Percentiles rank a stretch among this genome's conserved stretches.
phyloP scores from a whole-genome alignment of 2,329 filamentous ascomycete genomes.

The Cladophialophora yegresii region DNA sequence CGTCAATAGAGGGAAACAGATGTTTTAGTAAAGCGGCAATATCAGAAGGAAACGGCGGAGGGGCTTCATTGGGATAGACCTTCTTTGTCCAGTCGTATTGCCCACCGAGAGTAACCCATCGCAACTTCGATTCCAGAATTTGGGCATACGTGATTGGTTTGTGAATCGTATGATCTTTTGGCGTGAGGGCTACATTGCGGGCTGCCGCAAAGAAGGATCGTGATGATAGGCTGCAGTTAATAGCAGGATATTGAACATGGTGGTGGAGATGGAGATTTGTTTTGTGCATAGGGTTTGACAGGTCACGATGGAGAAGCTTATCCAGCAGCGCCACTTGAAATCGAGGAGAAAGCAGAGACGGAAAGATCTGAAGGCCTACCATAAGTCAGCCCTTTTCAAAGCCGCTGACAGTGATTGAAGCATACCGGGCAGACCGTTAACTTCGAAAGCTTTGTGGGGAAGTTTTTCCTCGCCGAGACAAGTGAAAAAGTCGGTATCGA shows the following conservation, averaged over 20 bases:
- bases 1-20: constrained; percentile 73
- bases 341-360: constrained; percentile 68
- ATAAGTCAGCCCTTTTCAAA: constrained; percentile 19
- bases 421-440: constrained; percentile 69
- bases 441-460: constrained; percentile 52
- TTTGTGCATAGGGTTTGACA: constrained; percentile 71
- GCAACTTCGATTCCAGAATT: constrained; percentile 75
- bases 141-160: constrained; percentile 69
- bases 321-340: constrained; percentile 71
- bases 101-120: constrained; percentile 91
- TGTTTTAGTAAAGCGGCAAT: constrained; percentile 66
- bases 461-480: not conserved
- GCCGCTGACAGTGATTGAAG: constrained; percentile 31
- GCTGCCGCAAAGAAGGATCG: constrained; percentile 58
- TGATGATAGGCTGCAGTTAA: constrained; percentile 29
- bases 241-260: constrained; percentile 62
- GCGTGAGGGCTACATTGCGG: constrained; percentile 44
- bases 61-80: constrained; percentile 68
- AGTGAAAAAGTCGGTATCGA: not conserved
- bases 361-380: constrained; percentile 76
- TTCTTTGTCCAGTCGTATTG: constrained; percentile 97
- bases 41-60: constrained; percentile 74
- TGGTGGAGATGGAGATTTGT: constrained; percentile 92
- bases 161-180: constrained; percentile 73
- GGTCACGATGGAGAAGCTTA: constrained; percentile 74